These are phyloP conservation scores for Fraxinus xanthoxyloides DNA, from an alignment of 305 asterid genomes.

Conservation along the genomic window DNA sequence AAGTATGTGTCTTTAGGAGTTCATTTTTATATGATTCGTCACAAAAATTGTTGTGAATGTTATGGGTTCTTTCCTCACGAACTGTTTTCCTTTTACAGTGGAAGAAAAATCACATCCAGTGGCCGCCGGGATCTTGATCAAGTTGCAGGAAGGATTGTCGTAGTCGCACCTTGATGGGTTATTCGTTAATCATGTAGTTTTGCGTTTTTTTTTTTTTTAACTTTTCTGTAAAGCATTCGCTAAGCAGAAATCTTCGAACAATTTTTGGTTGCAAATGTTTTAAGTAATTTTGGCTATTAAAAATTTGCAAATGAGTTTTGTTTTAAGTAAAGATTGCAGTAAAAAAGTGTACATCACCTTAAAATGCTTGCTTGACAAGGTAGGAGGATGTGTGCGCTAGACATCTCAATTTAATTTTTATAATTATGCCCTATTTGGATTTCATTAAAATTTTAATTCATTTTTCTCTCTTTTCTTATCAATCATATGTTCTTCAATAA, in stretches of 20 bases:
- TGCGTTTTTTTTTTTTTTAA: not conserved
- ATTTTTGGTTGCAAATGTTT: constrained; percentile 20
- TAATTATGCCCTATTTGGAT: too few relatives aligned
- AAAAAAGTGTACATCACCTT: not conserved
- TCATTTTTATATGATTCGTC: not conserved
- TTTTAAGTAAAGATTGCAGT: not conserved
- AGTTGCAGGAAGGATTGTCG: constrained; percentile 57
- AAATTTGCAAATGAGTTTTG: constrained; percentile 8
- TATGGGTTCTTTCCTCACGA: not conserved
- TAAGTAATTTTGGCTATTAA: too few relatives aligned
- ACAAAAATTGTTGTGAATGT: not conserved
- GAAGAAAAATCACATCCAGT: constrained; percentile 52
- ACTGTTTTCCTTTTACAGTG: constrained; percentile 31
- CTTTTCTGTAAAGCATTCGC: constrained; percentile 22
- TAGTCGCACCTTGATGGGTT: constrained; percentile 38
- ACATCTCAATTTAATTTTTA: too few relatives aligned
- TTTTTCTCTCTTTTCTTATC: too few relatives aligned
- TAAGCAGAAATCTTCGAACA: constrained; percentile 25
- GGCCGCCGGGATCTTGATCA: constrained; percentile 63
- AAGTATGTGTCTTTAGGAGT: not conserved
- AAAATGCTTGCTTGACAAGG: too few relatives aligned
- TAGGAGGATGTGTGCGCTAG: too few relatives aligned
- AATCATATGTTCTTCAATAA: too few relatives aligned
- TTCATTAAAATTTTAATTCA: too few relatives aligned
- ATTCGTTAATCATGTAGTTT: constrained; percentile 10